These are phyloP conservation scores for Pyronema omphalodes DNA, from an alignment of 495 filamentous ascomycete species.

Conservation along the genomic window DNA sequence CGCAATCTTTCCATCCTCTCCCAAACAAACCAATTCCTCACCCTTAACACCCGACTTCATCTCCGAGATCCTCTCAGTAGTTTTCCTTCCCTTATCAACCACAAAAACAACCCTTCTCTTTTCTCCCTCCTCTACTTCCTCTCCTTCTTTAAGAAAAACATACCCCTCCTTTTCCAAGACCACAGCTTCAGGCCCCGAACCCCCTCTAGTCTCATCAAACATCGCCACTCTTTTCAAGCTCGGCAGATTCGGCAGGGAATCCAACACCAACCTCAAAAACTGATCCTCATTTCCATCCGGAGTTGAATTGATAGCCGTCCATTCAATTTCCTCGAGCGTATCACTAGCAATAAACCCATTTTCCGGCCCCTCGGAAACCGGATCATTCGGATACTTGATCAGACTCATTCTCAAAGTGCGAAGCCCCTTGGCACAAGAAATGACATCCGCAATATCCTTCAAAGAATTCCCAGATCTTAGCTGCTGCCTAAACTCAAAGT, in stretches of 20 bases:
- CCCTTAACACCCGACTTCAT: constrained; percentile 1
- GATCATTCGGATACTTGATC: background rate
- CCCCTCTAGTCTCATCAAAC: background rate
- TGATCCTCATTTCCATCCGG: background rate
- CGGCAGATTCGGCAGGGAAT: background rate
- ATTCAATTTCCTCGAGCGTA: background rate
- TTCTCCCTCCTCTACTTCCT: background rate
- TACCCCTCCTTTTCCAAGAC: background rate
- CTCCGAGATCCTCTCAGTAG: background rate
- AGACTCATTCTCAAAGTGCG: background rate
- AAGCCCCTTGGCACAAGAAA: background rate
- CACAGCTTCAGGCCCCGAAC: background rate
- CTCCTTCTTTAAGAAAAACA: background rate
- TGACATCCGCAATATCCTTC: background rate
- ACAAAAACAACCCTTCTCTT: background rate
- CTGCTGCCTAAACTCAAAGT: background rate
- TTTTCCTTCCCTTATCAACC: background rate
- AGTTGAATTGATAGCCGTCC: background rate
- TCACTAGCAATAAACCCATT: background rate
- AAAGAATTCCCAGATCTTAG: background rate
- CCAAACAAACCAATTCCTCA: background rate
- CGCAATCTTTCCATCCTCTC: background rate
- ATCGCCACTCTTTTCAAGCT: background rate
- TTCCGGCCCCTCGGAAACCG: background rate
- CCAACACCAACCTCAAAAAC: background rate